These are phyloP conservation scores for Calocera viscosa DNA, from an alignment of 768 basidiomycete genomes.

Conservation along the genomic window DNA sequence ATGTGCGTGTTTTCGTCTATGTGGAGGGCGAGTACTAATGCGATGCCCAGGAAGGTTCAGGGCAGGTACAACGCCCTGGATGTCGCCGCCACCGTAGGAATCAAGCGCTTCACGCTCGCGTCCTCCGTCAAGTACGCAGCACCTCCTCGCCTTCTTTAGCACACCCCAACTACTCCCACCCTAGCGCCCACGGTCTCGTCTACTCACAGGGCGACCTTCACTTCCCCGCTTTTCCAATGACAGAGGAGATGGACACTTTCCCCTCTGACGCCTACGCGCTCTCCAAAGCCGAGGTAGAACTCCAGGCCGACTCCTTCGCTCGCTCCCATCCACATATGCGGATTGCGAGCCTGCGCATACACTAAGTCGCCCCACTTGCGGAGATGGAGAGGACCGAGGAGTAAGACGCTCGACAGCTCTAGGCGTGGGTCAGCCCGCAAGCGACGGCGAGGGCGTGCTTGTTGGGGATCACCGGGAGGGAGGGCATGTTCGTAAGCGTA, in stretches of 20 bases:
- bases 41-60: neutral
- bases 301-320: slow-evolving; percentile 56
- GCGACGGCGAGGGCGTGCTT: slow-evolving; percentile 54
- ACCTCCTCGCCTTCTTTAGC: neutral
- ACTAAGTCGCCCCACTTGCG: slow-evolving; percentile 39
- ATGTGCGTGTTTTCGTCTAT: neutral
- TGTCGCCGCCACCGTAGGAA: slow-evolving; percentile 32
- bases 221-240: slow-evolving; percentile 50
- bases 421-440: slow-evolving; percentile 59
- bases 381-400: slow-evolving; percentile 13
- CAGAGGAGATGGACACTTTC: slow-evolving; percentile 48
- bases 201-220: slow-evolving; percentile 22
- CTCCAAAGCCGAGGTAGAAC: slow-evolving; percentile 42
- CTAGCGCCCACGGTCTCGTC: neutral
- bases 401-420: slow-evolving; percentile 39
- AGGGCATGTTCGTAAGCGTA: slow-evolving; percentile 33
- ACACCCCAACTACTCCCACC: neutral
- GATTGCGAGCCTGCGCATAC: slow-evolving; percentile 58
- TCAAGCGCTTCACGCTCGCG: slow-evolving; percentile 49
- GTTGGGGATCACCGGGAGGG: slow-evolving; percentile 39
- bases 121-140: slow-evolving; percentile 40
- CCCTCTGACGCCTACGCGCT: slow-evolving; percentile 57
- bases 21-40: neutral
- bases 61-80: neutral
- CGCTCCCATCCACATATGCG: slow-evolving; percentile 47